Evolutionary conservation across 306 rosid genomes (phyloP), one percentile per base, ranked within the genome.

Genomic region (Medicago ruthenica): DNA sequence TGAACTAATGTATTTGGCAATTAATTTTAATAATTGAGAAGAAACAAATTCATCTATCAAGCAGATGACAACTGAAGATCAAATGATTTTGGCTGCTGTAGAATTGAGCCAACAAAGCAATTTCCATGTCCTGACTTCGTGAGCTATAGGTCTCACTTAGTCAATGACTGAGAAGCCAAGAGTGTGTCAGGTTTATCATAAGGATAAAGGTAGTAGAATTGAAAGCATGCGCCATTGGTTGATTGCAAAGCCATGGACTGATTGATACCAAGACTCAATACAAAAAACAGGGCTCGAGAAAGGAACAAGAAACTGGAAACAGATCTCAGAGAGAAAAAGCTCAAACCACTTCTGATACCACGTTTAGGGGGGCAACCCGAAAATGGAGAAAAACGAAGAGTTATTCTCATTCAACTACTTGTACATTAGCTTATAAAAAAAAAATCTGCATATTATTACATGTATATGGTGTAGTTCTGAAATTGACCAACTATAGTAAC

Each of bases 161-260:
- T 58, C 39, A 22, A 58, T 22, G 64, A n/a, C 64, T 20, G 16
- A 58, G 37, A 58, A 58, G 24, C 64, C 37, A 58, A 22, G 37
- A 58, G 64, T 22, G 8, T 24, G 37, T 8, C 2, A 4, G 64
- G 9, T 58, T 22, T 58, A 58, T 22, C 36, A 22, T 22, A 21
- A 21, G 36, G 34, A 5, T 58, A 37, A 58, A 58, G 37, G 63
- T 20, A 11, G 63, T 57, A 57, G 63, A 57, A 11, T 24, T 57
- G 63, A 58, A 58, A 57, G 36, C 36, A 57, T 10, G 37, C 37
- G 22, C 24, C n/a, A 22, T 13, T 10, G 36, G 16, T 58, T 58
- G 64, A 58, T 22, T 22, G 37, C 63, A 57, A 58, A 58, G 37
- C 63, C 63, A 58, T 58, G 37, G 63, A 58, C 37, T 22, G 16